These are phyloP conservation scores for Lachnellula arida DNA, from an alignment of 2,329 filamentous ascomycete species.

Conservation along the genomic window DNA sequence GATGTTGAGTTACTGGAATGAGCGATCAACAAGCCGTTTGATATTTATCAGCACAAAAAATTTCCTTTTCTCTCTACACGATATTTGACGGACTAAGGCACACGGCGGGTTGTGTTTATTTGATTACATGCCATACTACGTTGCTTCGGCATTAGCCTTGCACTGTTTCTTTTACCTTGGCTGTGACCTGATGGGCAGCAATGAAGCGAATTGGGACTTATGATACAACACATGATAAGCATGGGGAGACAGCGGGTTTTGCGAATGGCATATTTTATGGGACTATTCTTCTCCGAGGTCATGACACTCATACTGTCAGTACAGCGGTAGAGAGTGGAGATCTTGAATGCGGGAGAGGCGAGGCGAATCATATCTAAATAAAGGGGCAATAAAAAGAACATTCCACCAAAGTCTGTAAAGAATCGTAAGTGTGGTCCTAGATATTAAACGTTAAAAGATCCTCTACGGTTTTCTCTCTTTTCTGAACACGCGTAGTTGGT, in stretches of 20 bases:
- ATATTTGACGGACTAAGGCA: constrained; percentile 15
- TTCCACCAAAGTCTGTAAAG: background rate
- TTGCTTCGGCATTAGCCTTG: constrained; percentile 20
- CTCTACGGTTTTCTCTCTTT: no score
- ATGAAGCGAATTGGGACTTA: constrained; percentile 10
- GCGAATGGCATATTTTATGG: constrained; percentile 1
- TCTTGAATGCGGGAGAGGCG: background rate
- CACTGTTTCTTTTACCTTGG: constrained; percentile 24
- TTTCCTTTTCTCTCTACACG: constrained; percentile 14
- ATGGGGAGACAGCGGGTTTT: background rate
- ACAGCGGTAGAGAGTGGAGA: background rate
- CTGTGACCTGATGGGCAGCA: constrained; percentile 6
- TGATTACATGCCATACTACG: constrained; percentile 19
- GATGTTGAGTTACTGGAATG: constrained; percentile 69
- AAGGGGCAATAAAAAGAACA: background rate
- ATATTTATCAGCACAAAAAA: constrained; percentile 21
- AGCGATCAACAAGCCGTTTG: constrained; percentile 12
- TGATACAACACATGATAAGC: constrained; percentile 7
- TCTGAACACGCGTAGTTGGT: no score
- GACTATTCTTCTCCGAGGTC: background rate
- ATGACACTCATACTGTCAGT: background rate
- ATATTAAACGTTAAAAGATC: no score
- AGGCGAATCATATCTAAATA: constrained; percentile 3
- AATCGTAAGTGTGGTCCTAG: background rate
- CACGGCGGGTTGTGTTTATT: constrained; percentile 13